phyloP scores from a whole-genome alignment of 805 yeast genomes.

The Lachancea thermotolerans region DNA sequence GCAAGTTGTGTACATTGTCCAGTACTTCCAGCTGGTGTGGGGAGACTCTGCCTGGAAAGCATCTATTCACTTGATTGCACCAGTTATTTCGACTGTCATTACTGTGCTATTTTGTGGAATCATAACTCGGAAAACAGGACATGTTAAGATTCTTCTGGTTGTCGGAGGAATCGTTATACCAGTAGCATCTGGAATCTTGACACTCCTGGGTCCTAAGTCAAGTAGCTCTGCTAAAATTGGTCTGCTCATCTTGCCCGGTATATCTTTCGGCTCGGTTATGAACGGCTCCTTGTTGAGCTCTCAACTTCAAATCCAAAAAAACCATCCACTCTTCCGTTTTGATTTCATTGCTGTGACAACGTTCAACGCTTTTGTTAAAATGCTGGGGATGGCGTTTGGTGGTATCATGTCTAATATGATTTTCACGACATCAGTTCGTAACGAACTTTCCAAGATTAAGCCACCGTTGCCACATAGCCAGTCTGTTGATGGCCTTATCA shows the following conservation, averaged over 20 bases:
- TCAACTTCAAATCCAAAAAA: conserved; percentile 25
- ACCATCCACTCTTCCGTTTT: conserved; percentile 10
- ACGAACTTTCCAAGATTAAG: neutral
- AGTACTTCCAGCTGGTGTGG: conserved; percentile 23
- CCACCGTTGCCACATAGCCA: neutral
- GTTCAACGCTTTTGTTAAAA: conserved; percentile 18
- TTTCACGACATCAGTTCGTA: conserved; percentile 7
- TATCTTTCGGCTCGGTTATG: conserved; percentile 31
- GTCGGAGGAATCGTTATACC: conserved; percentile 27
- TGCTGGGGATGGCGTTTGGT: conserved; percentile 21
- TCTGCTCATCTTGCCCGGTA: conserved; percentile 32
- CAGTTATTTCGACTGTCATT: conserved; percentile 19
- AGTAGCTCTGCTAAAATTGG: conserved; percentile 29
- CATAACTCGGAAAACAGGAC: conserved; percentile 29
- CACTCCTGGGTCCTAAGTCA: conserved; percentile 29
- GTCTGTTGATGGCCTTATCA: neutral
- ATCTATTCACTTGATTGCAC: conserved; percentile 16
- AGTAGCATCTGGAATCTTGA: conserved; percentile 33
- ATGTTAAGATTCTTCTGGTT: conserved; percentile 31
- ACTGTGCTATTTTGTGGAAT: conserved; percentile 24
- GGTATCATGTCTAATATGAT: conserved; percentile 20
- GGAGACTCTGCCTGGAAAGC: conserved; percentile 21
- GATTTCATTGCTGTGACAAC: conserved; percentile 23
- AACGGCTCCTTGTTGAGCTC: conserved; percentile 30
- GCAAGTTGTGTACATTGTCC: conserved; percentile 20